Percentiles rank a stretch among this genome's conserved stretches.
phyloP scores from a whole-genome alignment of 1,284 basidiomycete genomes.

The Phellopilus nigrolimitatus region DNA sequence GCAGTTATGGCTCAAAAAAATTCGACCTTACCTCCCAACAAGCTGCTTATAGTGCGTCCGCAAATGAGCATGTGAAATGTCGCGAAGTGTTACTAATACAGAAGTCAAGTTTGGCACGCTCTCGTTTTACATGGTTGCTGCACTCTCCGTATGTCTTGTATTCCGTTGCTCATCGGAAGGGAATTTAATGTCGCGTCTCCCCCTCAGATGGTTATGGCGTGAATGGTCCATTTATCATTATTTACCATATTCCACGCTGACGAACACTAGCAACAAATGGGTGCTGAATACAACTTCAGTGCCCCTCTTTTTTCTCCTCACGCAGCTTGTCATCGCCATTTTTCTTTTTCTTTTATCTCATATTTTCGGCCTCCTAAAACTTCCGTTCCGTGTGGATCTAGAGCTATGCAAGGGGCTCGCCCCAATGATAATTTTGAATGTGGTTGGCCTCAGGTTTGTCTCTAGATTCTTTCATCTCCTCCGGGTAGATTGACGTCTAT shows the following conservation, averaged over 20 bases:
- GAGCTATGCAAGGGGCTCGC: constrained; percentile 65
- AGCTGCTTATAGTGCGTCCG: constrained; percentile 22
- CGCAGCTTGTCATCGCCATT: constrained; percentile 75
- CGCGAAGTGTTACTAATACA: constrained; percentile 27
- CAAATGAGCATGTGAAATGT: constrained; percentile 8
- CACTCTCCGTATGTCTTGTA: constrained; percentile 59
- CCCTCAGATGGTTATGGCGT: constrained; percentile 77
- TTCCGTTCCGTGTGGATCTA: constrained; percentile 56
- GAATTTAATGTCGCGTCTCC: too few species aligned
- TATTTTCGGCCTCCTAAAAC: constrained; percentile 52
- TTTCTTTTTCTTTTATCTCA: constrained; percentile 66
- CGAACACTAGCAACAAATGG: constrained; percentile 67
- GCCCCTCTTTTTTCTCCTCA: constrained; percentile 83
- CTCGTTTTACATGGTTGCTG: constrained; percentile 76
- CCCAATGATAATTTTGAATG: constrained; percentile 70
- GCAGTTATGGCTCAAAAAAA: constrained; percentile 23
- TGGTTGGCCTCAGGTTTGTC: constrained; percentile 71
- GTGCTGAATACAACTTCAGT: constrained; percentile 61
- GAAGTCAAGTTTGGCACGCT: constrained; percentile 68
- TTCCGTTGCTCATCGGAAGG: too few species aligned
- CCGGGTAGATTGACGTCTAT: not conserved
- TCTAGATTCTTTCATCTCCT: not conserved
- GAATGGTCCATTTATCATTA: constrained; percentile 27
- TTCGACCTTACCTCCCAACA: constrained; percentile 20
- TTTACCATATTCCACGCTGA: constrained; percentile 23